Evolutionary conservation across 768 basidiomycete species (phyloP).

Genomic region (Pseudohyphozyma bogoriensis): DNA sequence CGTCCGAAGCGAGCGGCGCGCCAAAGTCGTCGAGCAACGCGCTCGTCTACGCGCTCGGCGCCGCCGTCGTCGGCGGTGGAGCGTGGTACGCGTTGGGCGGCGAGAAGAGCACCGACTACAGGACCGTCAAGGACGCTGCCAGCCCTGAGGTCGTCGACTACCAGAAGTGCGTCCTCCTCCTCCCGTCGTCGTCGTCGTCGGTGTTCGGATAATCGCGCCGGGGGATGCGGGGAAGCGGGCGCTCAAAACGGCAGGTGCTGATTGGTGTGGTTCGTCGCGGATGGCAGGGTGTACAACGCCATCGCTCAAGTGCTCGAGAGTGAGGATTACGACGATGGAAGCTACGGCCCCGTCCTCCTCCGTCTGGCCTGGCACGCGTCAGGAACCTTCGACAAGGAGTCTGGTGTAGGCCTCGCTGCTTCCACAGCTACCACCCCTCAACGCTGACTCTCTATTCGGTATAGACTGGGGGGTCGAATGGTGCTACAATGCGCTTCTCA

Average conservation of each 20-base stretch:
- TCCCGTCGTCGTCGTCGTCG: not conserved
- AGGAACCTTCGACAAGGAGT: conserved; percentile 13
- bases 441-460: too few relatives aligned
- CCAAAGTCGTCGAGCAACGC: conserved; percentile 1
- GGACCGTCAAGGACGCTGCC: conserved; percentile 52
- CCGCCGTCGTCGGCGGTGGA: conserved; percentile 51
- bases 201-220: too few relatives aligned
- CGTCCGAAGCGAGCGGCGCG: not conserved
- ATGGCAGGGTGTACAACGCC: conserved; percentile 78
- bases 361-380: conserved; percentile 33
- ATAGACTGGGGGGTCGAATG: conserved; percentile 51
- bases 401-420: too few relatives aligned
- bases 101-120: conserved; percentile 44
- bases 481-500: conserved; percentile 94
- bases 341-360: conserved; percentile 45
- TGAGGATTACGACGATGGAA: conserved; percentile 82
- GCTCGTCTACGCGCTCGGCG: conserved; percentile 45
- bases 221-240: not conserved
- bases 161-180: conserved; percentile 42
- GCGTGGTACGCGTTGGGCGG: conserved; percentile 52
- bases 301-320: conserved; percentile 50
- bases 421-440: too few relatives aligned
- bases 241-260: conserved; percentile 5
- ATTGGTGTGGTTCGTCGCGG: too few relatives aligned
- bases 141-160: conserved; percentile 79